Base-by-base conservation (phyloP, 495 filamentous ascomycete species). In the Lasiosphaeriaceae sp. region DNA sequence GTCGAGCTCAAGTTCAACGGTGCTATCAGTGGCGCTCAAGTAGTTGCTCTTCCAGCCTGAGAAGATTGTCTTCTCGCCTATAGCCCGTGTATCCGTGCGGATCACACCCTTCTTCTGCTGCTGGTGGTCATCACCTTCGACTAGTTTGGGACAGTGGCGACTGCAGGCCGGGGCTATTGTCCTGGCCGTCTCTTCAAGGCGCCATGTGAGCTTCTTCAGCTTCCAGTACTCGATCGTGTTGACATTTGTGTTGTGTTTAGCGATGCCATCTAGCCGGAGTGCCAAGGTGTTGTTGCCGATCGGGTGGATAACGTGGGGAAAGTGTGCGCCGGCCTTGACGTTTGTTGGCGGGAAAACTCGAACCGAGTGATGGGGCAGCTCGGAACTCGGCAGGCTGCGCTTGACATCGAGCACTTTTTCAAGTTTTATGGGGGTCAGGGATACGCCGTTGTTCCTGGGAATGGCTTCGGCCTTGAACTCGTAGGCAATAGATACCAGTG, bases 11-110 rank as follows among this genome's bases (percentile, higher is more conserved):
- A 90, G 79, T 60, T 91, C 89, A 64, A 96, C 89, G 57, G 80
- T 79, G 55, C 88, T 88, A 55, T 87, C 87, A 2, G 75, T 66
- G 0, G 73, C 72, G 20, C 76, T 78, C 31, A 80, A 80, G 67
- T 90, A 97, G 71, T 96, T 92, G n/a, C 86, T 85, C 73, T 99
- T 99, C 94, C 94, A 99, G n/a, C 93, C 93, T 4, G 64, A 77
- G 72, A 67, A 68, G 5, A 74, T 56, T 2, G 62, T 66, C 56
- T 68, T 67, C 55, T 74, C 71, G 45, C 70, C 90, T 60, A 97
- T 83, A 54, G 85, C 82, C 31, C 88, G 85, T 5, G 81, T 81
- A 56, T 96, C 88, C 39, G 89, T 81, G 63, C 96, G 90, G 46
- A 86, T 71, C 21, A 90, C 71, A 34, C 92, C 91, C 69, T 96